Evolutionary conservation across 495 filamentous ascomycete species (phyloP), one percentile per base, ranked within the genome.

Genomic region (Aspergillus haitiensis): DNA sequence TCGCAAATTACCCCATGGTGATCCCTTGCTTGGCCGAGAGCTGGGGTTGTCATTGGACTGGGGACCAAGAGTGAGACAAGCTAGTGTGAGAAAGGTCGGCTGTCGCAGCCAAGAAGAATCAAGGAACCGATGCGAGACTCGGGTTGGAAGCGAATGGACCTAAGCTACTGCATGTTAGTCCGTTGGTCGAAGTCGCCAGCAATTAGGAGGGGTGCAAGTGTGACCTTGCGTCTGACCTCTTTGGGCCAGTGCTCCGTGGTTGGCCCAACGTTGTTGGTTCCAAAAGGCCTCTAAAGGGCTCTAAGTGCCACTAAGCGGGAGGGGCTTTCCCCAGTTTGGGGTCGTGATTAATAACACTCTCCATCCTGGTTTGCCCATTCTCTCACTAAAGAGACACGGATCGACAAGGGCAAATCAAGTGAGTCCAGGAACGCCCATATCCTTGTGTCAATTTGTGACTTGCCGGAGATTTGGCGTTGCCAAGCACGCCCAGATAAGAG

Each of bases 1-100:
- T 58, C 63, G 15, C 54, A 61, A 64, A 61, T 59, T 64, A 37
- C 63, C 63, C 63, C 63, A 61, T 64, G 40, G 10, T 13, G 47
- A 53, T 53, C 57, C 13, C 32, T 16, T n/a, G 44, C 55, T 61
- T 61, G 54, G 54, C 58, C 54, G 40, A 35, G 49, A 51, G 32
- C 15, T 33, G 15, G 50, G 40, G 37, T 27, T 12, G 21, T 52
- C 16, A 64, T 61, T 64, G 58, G 58, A 47, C 37, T 39, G 32
- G 49, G 37, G 36, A 32, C 42, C 36, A 47, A 63, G 59, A 52
- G 34, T 54, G 55, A 57, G 42, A 58, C 55, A 46, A 47, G 12
- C 18, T 35, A n/a, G 32, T 44, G 27, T 39, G 27, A n/a, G 37
- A 32, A 11, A 51, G 18, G 48, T 32, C 13, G 48, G 34, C 21